These are phyloP conservation scores for Yarrowia porcina DNA, from an alignment of 805 yeast species.

Conservation along the genomic window DNA sequence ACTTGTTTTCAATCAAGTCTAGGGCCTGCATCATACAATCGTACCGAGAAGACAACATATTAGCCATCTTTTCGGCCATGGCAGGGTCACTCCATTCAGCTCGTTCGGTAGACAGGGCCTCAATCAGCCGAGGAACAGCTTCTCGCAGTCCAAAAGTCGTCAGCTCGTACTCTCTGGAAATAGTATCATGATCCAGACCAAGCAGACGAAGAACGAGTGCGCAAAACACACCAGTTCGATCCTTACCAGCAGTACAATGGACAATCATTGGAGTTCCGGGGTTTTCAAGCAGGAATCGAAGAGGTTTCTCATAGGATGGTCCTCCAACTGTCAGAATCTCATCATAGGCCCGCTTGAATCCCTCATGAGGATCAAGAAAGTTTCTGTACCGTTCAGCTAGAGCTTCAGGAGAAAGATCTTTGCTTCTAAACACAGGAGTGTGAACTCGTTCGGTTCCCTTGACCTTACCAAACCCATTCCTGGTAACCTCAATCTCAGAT, in stretches of 20 bases:
- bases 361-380: slow-evolving; percentile 56
- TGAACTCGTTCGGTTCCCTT: slow-evolving; percentile 50
- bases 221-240: slow-evolving; percentile 72
- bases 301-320: slow-evolving; percentile 47
- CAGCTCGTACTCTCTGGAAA: slow-evolving; percentile 74
- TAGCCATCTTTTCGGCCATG: slow-evolving; percentile 48
- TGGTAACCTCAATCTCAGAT: slow-evolving; percentile 50
- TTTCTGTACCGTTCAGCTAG: slow-evolving; percentile 54
- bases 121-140: slow-evolving; percentile 28
- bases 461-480: slow-evolving; percentile 45
- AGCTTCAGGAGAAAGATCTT: slow-evolving; percentile 62
- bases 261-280: slow-evolving; percentile 53
- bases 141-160: slow-evolving; percentile 54
- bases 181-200: slow-evolving; percentile 62
- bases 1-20: slow-evolving; percentile 48
- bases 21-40: slow-evolving; percentile 69
- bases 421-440: slow-evolving; percentile 54
- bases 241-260: slow-evolving; percentile 87
- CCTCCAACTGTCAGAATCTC: slow-evolving; percentile 53
- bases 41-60: slow-evolving; percentile 59
- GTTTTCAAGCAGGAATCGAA: slow-evolving; percentile 54
- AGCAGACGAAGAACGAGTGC: slow-evolving; percentile 61
- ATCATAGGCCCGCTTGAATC: slow-evolving; percentile 61
- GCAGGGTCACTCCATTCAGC: slow-evolving; percentile 42
- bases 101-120: slow-evolving; percentile 6